Evolutionary conservation across 2,329 filamentous ascomycete genomes (phyloP), one percentile per base, ranked within the genome.

Genomic region (Colletotrichum sp.): DNA sequence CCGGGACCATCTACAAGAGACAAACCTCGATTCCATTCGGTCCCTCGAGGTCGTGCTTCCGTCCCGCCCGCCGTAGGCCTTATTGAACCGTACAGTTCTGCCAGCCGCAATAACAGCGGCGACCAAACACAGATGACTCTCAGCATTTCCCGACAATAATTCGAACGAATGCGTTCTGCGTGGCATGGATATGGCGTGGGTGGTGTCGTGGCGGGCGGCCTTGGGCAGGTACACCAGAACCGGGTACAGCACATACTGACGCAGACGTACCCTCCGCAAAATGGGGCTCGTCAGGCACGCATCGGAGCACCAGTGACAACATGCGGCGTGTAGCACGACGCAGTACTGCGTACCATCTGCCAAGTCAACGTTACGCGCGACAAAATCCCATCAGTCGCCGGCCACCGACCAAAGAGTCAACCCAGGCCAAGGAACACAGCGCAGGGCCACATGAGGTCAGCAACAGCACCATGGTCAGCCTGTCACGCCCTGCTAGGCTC

Each of bases 321-420:
- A 24, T 28, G 52, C 30, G 68, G 57, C 68, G 36, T 63, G 68
- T 61, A 48, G 36, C 34, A 52, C 63, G 14, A 66, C 63, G n/a
- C 24, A 55, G 39, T 43, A 36, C 48, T 32, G 13, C 39, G 39
- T 48, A 28, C n/a, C 26, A 48, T 48, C 36, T 57, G 30, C 21
- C 18, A 36, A 36, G 59, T 73, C 59, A 48, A 75, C 64, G 70
- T 73, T 74, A 65, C 70, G 60, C 36, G 36, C 28, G 36, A 74
- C 48, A 26, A 30, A 74, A 74, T 72, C 68, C 52, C 26, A 71
- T 61, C 72, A 59, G 65, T 39, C 74, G 68, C 65, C 48, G 28
- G 59, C 74, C 64, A 69, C 64, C 57, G 59, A 32, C 59, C 70
- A 59, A 69, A 63, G 24, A 59, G 70, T 32, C 32, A 65, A 65